These are phyloP conservation scores for Dactylis glomerata DNA, from an alignment of 176 grass and related monocot species.

Conservation along the genomic window DNA sequence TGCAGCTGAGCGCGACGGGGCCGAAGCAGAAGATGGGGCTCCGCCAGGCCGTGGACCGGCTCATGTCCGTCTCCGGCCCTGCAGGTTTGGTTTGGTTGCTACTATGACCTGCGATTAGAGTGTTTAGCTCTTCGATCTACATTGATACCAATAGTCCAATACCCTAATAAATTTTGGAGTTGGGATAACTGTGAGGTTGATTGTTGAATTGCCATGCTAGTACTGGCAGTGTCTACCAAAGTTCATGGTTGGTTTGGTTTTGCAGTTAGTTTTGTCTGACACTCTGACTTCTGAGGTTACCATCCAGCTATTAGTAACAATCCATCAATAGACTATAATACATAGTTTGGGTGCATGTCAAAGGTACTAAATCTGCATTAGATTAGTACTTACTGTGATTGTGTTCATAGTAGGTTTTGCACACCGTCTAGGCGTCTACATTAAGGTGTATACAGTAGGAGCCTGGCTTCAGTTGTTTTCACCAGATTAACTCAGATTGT, in stretches of 20 bases:
- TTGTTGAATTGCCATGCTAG: not conserved
- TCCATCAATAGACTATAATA: not conserved
- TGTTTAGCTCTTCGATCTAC: not conserved
- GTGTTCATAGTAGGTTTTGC: not conserved
- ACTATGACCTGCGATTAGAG: not conserved
- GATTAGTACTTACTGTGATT: not conserved
- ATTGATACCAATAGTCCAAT: not conserved
- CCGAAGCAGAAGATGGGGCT: slow-evolving; percentile 66
- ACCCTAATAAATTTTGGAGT: not conserved
- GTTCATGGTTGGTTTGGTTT: not conserved
- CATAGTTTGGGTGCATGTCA: not conserved
- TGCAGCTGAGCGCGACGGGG: slow-evolving; percentile 52
- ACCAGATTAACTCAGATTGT: not conserved
- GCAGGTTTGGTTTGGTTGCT: slow-evolving; percentile 42
- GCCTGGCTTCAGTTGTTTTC: not conserved
- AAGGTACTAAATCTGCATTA: not conserved
- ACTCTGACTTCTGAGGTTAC: not conserved
- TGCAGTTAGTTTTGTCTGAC: not conserved
- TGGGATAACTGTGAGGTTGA: not conserved
- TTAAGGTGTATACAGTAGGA: not conserved
- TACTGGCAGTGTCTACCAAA: not conserved
- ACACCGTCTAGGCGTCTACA: not conserved
- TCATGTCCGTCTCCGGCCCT: slow-evolving; percentile 54
- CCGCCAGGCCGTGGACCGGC: slow-evolving; percentile 53
- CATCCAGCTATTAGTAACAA: not conserved